Evolutionary conservation across 2,329 filamentous ascomycete species (phyloP).

Genomic region (Penicillium palitans): DNA sequence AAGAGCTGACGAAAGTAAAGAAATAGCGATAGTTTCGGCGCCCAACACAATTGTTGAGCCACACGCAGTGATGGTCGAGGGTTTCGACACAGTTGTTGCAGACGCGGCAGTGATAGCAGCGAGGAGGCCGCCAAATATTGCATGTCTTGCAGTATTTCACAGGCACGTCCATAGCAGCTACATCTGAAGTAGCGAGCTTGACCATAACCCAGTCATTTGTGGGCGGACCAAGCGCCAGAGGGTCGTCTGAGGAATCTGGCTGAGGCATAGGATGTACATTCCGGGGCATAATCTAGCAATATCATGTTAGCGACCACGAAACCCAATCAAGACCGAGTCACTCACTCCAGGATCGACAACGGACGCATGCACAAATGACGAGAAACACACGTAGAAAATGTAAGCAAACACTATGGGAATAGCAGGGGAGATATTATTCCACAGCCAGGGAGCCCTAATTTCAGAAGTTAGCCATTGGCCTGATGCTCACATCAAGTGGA

Average conservation of each 20-base stretch:
- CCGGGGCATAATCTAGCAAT: constrained; percentile 79
- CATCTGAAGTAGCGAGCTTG: constrained; percentile 70
- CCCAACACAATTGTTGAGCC: constrained; percentile 98
- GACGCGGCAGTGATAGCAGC: constrained; percentile 91
- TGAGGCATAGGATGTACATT: constrained; percentile 90
- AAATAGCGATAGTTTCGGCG: constrained; percentile 98
- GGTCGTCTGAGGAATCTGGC: constrained; percentile 72
- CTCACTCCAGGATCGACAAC: constrained; percentile 88
- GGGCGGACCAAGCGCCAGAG: constrained; percentile 75
- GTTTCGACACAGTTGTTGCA: constrained; percentile 98
- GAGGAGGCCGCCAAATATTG: constrained; percentile 93
- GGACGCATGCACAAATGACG: constrained; percentile 92
- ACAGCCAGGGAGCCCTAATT: constrained; percentile 69
- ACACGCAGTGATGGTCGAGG: constrained; percentile 97
- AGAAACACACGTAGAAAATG: constrained; percentile 84
- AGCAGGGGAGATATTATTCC: constrained; percentile 81
- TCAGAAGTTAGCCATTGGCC: neutral
- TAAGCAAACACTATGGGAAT: constrained; percentile 90
- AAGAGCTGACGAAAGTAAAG: constrained; percentile 81
- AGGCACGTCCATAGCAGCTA: constrained; percentile 93
- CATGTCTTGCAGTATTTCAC: constrained; percentile 98
- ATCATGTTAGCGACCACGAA: constrained; percentile 11
- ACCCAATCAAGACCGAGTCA: constrained; percentile 24
- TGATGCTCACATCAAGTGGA: constrained; percentile 29
- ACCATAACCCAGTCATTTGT: constrained; percentile 95